Conservation (phyloP, 768 basidiomycete genomes). For the Austroboletus eburneus region DNA sequence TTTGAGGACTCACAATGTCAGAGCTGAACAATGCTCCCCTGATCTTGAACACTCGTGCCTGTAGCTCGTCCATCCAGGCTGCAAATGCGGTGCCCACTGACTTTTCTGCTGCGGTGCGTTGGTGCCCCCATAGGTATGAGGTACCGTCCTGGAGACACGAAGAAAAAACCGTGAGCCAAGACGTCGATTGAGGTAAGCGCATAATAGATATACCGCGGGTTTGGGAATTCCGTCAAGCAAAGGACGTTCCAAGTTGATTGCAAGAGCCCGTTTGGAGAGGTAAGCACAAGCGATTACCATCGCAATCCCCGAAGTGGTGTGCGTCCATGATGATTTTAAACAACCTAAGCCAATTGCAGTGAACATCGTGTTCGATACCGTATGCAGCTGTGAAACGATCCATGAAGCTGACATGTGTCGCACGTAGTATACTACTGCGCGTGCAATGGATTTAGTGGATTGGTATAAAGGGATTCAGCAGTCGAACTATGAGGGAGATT, state of each 20-base stretch:
- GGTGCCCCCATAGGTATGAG: constrained; percentile 7
- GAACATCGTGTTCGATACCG: background rate
- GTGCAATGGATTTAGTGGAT: background rate
- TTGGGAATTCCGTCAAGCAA: background rate
- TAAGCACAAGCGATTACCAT: constrained; percentile 1
- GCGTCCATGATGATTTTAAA: background rate
- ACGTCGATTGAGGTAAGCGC: background rate
- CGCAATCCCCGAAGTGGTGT: background rate
- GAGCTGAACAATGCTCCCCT: constrained; percentile 3
- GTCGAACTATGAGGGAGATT: too few species aligned
- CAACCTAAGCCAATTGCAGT: background rate
- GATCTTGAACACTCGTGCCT: constrained; percentile 3
- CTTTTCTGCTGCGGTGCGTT: constrained; percentile 1
- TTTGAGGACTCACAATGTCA: constrained; percentile 7
- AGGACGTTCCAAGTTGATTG: background rate
- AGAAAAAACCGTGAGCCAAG: background rate
- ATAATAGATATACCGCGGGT: constrained; percentile 1
- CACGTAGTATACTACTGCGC: background rate
- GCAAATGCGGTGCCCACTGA: constrained; percentile 4
- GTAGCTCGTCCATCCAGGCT: constrained; percentile 3
- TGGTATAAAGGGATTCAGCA: too few species aligned
- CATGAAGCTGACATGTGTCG: background rate
- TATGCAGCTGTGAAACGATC: background rate
- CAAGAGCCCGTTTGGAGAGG: background rate
- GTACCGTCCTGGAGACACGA: background rate